A percentile compares a stretch with the other conserved stretches of the same genome.
Conservation (phyloP, 2,329 filamentous ascomycete species). For the Furcasterigmium sp. region DNA sequence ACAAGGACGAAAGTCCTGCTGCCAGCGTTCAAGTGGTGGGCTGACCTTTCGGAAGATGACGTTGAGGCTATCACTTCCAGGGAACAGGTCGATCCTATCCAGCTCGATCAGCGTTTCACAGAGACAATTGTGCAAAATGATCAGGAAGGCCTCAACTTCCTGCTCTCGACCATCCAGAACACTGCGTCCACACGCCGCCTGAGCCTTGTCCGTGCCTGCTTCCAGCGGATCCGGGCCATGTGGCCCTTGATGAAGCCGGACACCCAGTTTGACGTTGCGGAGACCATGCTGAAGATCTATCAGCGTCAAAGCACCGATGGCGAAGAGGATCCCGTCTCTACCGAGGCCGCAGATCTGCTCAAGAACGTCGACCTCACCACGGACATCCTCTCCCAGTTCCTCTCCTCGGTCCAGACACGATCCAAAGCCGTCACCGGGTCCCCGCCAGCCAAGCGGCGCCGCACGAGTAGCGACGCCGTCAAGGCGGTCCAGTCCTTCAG, state of each 20-base stretch:
- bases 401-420: slow-evolving; percentile 70
- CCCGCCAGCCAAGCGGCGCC: slow-evolving; percentile 71
- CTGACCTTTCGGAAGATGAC: slow-evolving; percentile 45
- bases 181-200: slow-evolving; percentile 31
- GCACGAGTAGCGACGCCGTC: slow-evolving; percentile 68
- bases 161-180: slow-evolving; percentile 43
- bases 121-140: slow-evolving; percentile 52
- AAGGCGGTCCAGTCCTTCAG: slow-evolving; percentile 55
- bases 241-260: slow-evolving; percentile 69
- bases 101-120: slow-evolving; percentile 38
- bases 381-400: slow-evolving; percentile 63
- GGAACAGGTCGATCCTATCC: slow-evolving; percentile 36
- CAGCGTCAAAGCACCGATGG: slow-evolving; percentile 42
- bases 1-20: slow-evolving; percentile 71
- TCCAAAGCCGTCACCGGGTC: slow-evolving; percentile 66
- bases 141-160: slow-evolving; percentile 41
- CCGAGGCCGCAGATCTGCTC: slow-evolving; percentile 66
- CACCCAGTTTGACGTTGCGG: slow-evolving; percentile 52
- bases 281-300: slow-evolving; percentile 57
- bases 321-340: slow-evolving; percentile 36
- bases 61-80: slow-evolving; percentile 34
- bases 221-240: slow-evolving; percentile 62
- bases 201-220: slow-evolving; percentile 59
- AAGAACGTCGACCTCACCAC: slow-evolving; percentile 69
- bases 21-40: slow-evolving; percentile 69